Conservation (phyloP, 192 early-diverging fungal genomes). For the Bifiguratus adelaidae region DNA sequence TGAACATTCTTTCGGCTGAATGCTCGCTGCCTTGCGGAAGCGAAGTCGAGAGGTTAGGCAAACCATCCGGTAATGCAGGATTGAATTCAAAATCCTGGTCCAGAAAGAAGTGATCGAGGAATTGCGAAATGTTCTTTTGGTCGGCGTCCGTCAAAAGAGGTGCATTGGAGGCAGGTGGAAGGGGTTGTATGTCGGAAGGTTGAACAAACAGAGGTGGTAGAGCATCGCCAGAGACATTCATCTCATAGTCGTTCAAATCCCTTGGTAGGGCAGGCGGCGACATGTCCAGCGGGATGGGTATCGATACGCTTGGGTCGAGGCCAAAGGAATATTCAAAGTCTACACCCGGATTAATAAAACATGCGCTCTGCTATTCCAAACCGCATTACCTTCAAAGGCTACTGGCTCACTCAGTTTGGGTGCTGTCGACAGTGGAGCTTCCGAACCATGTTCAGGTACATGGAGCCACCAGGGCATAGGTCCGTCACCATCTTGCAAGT, state of each 20-base stretch:
- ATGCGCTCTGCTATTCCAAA: too few species aligned
- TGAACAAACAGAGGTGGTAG: background rate
- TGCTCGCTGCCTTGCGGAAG: too few species aligned
- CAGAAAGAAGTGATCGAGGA: slow-evolving; percentile 34
- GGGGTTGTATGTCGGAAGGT: background rate
- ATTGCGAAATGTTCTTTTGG: slow-evolving; percentile 35
- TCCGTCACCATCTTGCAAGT: too few species aligned
- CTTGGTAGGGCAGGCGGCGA: slow-evolving; percentile 7
- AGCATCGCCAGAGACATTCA: too few species aligned
- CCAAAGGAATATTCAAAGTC: slow-evolving; percentile 25
- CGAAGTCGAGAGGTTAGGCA: slow-evolving; percentile 13
- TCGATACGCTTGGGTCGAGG: slow-evolving; percentile 17
- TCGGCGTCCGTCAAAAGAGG: slow-evolving; percentile 22
- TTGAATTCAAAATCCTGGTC: slow-evolving; percentile 28
- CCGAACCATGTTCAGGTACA: too few species aligned
- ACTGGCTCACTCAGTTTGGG: too few species aligned
- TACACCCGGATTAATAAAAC: too few species aligned
- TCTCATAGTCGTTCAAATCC: too few species aligned
- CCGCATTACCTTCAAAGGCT: too few species aligned
- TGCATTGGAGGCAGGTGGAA: background rate
- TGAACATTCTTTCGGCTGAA: slow-evolving; percentile 1
- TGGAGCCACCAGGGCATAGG: too few species aligned
- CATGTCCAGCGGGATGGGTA: slow-evolving; percentile 15
- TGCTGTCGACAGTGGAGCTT: too few species aligned
- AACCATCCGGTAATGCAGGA: slow-evolving; percentile 17